Evolutionary conservation across 163 green algal genomes (phyloP).

Genomic region (Chloromonas sp.): DNA sequence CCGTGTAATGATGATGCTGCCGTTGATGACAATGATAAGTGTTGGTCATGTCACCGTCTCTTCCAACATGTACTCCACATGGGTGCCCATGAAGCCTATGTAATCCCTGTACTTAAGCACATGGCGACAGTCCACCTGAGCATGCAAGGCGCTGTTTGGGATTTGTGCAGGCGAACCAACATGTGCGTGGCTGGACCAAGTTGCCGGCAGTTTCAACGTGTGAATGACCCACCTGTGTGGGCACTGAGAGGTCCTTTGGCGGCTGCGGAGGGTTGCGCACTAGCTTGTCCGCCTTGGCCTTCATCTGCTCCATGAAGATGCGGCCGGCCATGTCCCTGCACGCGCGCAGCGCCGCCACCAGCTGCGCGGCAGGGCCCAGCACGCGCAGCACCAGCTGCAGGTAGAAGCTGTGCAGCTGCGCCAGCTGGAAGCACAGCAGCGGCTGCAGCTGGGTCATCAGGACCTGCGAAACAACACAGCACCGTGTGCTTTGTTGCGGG

Average conservation of each 20-base stretch:
- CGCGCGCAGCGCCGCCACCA: conserved; percentile 25
- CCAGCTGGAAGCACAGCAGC: conserved; percentile 81
- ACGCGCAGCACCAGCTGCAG: conserved; percentile 56
- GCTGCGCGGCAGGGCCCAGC: conserved; percentile 45
- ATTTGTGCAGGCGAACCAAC: too few relatives aligned
- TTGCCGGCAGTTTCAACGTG: too few relatives aligned
- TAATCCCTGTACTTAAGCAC: too few relatives aligned
- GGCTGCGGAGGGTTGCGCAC: conserved; percentile 63
- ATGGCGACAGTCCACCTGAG: too few relatives aligned
- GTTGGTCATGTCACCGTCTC: too few relatives aligned
- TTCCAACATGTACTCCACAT: too few relatives aligned
- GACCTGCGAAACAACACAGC: conserved; percentile 31
- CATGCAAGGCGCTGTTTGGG: too few relatives aligned
- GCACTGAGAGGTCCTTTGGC: conserved; percentile 63
- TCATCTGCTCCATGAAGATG: conserved; percentile 76
- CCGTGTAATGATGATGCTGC: too few relatives aligned
- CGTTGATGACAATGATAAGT: too few relatives aligned
- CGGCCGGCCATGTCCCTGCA: conserved; percentile 57
- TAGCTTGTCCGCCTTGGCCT: conserved; percentile 65
- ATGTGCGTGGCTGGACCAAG: too few relatives aligned
- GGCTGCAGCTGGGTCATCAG: conserved; percentile 70
- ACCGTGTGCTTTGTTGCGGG: background rate
- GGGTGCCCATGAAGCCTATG: too few relatives aligned
- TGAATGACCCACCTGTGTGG: conserved; percentile 41
- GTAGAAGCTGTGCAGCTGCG: conserved; percentile 91